These are phyloP conservation scores for Phalaenopsis hybrid DNA, from an alignment of 116 monocot species.

Conservation along the genomic window DNA sequence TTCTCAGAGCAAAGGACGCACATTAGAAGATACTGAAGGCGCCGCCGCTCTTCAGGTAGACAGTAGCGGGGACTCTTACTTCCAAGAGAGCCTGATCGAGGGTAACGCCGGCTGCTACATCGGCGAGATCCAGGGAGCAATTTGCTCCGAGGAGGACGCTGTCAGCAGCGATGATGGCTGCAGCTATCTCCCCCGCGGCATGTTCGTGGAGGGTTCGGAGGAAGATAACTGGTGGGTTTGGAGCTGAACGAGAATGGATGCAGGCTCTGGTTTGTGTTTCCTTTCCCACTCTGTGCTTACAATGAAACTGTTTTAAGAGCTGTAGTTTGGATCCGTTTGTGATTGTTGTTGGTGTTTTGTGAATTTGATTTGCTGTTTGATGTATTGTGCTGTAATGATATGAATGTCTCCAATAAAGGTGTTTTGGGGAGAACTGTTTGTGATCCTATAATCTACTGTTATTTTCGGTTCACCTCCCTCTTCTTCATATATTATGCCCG, in stretches of 20 bases:
- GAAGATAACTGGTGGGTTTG: constrained; percentile 5
- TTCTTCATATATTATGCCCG: not conserved
- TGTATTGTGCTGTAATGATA: not conserved
- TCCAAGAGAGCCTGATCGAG: constrained; percentile 12
- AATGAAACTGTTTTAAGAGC: not conserved
- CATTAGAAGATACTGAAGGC: constrained; percentile 29
- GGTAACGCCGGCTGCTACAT: not conserved
- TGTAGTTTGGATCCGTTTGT: not conserved
- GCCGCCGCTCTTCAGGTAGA: constrained; percentile 19
- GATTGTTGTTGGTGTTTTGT: too few relatives aligned
- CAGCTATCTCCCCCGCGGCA: constrained; percentile 13
- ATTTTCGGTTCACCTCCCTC: not conserved
- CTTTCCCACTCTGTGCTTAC: not conserved
- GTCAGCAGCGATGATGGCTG: constrained; percentile 49
- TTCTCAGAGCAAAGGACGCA: constrained; percentile 38
- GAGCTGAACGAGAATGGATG: not conserved
- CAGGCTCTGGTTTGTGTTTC: too few relatives aligned
- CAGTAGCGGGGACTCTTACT: constrained; percentile 40
- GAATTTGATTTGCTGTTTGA: too few relatives aligned
- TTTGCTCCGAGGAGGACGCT: constrained; percentile 33
- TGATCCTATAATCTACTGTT: not conserved
- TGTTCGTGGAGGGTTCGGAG: not conserved
- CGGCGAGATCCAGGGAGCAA: not conserved
- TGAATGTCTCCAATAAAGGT: not conserved
- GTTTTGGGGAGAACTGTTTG: not conserved